Base-by-base conservation (phyloP, 176 grass and related monocot genomes). In the Pontederia paniculata region DNA sequence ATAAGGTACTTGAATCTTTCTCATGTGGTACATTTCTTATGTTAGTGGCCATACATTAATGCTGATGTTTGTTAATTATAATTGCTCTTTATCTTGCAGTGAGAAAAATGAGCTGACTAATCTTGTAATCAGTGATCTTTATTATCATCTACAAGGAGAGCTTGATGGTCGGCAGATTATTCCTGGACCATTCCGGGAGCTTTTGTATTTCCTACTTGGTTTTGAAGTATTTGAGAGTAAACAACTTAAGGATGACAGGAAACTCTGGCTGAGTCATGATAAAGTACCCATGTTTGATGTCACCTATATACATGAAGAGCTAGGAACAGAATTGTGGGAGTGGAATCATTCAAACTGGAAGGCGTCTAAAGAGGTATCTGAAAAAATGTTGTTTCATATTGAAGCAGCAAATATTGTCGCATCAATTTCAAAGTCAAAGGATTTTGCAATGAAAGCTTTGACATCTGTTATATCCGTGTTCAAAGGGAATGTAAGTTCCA, bases 131-230 rank as follows among this genome's bases (percentile, higher is more conserved):
- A 83, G 51, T 57, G 87, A 97, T 81, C 74, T 97, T 74, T 74
- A 84, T 49, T 78, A 97, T 45, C 80, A 84, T 69, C 73, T 87
- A 63, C 67, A 50, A 63, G 85, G 79, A 76, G 78, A 75, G 60
- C 70, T 97, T 5, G 76, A 96, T 55, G 79, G 91, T 42, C 86
- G 80, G 25, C 70, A 72, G 48, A 97, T 84, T 67, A 82, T 71
- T 62, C 73, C 86, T 64, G 86, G 82, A 50, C 74, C 82, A 55
- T 97, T 97, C 81, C 76, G 76, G 37, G 91, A 97, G 64, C 71
- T 97, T 17, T 80, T 76, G 54, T 48, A 16, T 72, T 89, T 85
- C 70, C 77, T 97, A 67, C 66, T 89, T 6, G 65, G 80, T 72
- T 82, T 89, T 42, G 79, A 73, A 73, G n/a, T 74, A 76, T 96